phyloP scores from a whole-genome alignment of 2,329 filamentous ascomycete genomes.

The Sordariomycetes sp. region DNA sequence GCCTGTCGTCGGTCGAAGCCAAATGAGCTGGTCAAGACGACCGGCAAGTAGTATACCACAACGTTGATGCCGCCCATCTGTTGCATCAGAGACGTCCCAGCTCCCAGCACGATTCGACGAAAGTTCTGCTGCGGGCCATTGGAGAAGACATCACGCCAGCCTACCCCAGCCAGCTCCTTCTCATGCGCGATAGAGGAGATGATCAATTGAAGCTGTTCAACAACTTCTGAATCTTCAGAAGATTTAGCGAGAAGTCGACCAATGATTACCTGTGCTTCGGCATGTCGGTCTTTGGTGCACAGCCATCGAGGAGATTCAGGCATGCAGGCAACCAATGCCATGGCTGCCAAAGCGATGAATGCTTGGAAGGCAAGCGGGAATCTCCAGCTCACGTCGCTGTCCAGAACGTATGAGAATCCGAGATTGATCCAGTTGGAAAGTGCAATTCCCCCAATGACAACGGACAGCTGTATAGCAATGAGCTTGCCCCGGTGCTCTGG shows the following conservation, averaged over 20 bases:
- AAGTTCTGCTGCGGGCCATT: constrained; percentile 4
- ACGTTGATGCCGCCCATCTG: constrained; percentile 40
- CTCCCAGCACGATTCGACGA: constrained; percentile 18
- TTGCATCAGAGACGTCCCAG: constrained; percentile 19
- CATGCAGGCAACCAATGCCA: constrained; percentile 9
- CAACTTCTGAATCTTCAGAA: neutral
- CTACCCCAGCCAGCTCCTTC: constrained; percentile 3
- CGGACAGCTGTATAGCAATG: constrained; percentile 19
- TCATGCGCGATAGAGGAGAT: no score
- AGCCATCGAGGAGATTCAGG: constrained; percentile 23
- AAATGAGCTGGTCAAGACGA: constrained; percentile 53
- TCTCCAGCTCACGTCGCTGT: constrained; percentile 15
- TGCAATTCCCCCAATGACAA: constrained; percentile 21
- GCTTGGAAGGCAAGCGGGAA: constrained; percentile 18
- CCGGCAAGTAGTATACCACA: constrained; percentile 30
- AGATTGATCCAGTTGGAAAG: constrained; percentile 29
- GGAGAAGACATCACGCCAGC: constrained; percentile 11
- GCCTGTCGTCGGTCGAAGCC: no score
- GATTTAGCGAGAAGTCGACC: neutral
- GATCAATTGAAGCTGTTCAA: no score
- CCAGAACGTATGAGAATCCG: constrained; percentile 19
- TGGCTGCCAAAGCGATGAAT: constrained; percentile 7
- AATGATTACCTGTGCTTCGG: constrained; percentile 40
- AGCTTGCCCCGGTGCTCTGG: constrained; percentile 20
- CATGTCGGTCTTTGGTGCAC: constrained; percentile 15